phyloP scores from a whole-genome alignment of 441 rosid species.

The Erodium moschatum region DNA sequence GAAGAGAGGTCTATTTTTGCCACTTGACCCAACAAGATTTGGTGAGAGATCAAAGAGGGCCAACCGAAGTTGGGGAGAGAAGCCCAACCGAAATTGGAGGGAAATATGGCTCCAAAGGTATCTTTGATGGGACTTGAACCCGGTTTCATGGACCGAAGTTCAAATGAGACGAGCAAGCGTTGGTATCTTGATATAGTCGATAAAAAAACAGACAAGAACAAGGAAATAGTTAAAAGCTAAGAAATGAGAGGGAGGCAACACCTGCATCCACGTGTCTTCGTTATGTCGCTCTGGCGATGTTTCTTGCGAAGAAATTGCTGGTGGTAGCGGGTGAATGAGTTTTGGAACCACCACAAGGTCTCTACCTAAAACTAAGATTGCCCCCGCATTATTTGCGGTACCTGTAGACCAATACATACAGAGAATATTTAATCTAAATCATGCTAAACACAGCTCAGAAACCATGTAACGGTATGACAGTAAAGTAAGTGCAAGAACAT shows the following conservation, averaged over 20 bases:
- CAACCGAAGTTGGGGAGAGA: too few relatives aligned
- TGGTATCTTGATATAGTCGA: too few relatives aligned
- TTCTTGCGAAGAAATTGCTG: conserved; percentile 77
- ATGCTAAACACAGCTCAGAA: conserved; percentile 1
- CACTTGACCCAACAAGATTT: too few relatives aligned
- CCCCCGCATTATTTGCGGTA: conserved; percentile 95
- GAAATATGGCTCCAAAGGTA: too few relatives aligned
- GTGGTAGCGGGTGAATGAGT: conserved; percentile 90
- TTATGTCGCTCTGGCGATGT: conserved; percentile 68
- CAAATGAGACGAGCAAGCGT: too few relatives aligned
- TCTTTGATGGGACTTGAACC: too few relatives aligned
- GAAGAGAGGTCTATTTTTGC: too few relatives aligned
- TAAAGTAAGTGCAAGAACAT: conserved; percentile 19
- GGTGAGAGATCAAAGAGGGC: too few relatives aligned
- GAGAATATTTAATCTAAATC: background rate
- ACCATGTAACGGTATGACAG: background rate
- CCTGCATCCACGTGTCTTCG: conserved; percentile 99
- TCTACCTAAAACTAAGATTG: conserved; percentile 92
- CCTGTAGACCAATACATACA: conserved; percentile 35
- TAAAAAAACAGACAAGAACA: too few relatives aligned
- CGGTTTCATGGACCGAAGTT: too few relatives aligned
- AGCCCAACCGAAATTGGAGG: too few relatives aligned
- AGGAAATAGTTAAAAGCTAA: background rate
- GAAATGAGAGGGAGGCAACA: conserved; percentile 14
- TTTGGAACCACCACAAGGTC: conserved; percentile 96